These are phyloP conservation scores for Saccharomyces jurei DNA, from an alignment of 805 yeast genomes.

Conservation along the genomic window DNA sequence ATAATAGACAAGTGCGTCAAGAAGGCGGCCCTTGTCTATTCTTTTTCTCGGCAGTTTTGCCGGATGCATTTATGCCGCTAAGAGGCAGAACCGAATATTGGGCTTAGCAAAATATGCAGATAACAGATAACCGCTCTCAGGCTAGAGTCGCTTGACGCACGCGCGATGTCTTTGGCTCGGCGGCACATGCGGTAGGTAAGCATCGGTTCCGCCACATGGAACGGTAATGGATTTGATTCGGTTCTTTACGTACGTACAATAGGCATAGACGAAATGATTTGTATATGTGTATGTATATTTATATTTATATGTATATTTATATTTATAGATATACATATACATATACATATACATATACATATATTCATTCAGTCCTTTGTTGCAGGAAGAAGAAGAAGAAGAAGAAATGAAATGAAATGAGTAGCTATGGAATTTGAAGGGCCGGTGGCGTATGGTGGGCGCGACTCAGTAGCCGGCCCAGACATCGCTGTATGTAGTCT, in stretches of 20 bases:
- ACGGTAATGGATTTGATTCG: neutral
- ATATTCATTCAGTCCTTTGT: neutral
- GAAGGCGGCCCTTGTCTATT: neutral
- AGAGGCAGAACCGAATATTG: neutral
- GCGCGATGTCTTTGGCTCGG: neutral
- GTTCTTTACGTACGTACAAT: neutral
- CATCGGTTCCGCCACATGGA: neutral
- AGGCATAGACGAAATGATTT: too few species aligned
- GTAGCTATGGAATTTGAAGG: neutral
- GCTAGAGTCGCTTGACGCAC: neutral
- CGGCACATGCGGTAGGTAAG: neutral
- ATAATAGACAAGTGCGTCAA: neutral
- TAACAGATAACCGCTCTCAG: neutral
- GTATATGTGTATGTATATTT: neutral
- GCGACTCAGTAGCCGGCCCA: conserved; percentile 11
- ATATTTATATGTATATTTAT: neutral
- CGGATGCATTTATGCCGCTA: neutral
- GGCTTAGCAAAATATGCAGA: neutral
- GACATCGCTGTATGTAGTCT: conserved; percentile 12
- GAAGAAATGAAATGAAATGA: neutral
- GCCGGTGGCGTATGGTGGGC: neutral
- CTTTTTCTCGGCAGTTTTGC: neutral
- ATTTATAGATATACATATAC: too few species aligned
- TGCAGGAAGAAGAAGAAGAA: neutral
- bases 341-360: neutral